Evolutionary conservation across 2,329 filamentous ascomycete genomes (phyloP), one percentile per base, ranked within the genome.

Genomic region (Chrysoporthe cubensis): DNA sequence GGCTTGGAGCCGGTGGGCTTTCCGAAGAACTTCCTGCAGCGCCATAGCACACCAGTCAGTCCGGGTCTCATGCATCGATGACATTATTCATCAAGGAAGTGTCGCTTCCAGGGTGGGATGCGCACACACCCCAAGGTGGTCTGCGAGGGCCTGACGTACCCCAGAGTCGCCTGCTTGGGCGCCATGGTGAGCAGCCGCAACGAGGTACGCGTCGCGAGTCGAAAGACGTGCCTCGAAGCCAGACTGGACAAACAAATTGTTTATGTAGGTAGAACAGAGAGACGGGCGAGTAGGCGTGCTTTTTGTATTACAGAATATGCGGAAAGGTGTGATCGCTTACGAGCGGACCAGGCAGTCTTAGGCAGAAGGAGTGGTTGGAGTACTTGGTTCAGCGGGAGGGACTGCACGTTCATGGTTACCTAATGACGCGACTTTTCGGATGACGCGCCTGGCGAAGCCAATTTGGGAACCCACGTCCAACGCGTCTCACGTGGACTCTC

Each of bases 131-230:
- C 87, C 78, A 95, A 81, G 73, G 90, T 93, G 76, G 85, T 88
- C 83, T 95, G 92, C 71, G 85, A 84, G 74, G 89, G 82, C 80
- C 88, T 90, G 71, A 95, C 93, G 82, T 96, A 97, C 94, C 92
- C 92, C 78, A 97, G 82, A 70, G 92, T 97, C 75, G 91, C 89
- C 81, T 97, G 93, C 78, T 92, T 94, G 56, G 81, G 81, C 73
- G 83, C 81, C 81, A 84, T 84, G 56, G 56, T 66, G 72, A 73
- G 65, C 64, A 68, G 64, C 54, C 69, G 58, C 60, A 68, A 72
- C 64, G 62, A 44, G 6, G 69, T 63, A 64, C 69, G 62, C 66
- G 68, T 71, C 67, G 70, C 70, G 69, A 71, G 69, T 70, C 72
- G 72, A 70, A 75, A 40, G 64, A 71, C 56, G 26, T 67, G 65